Percentiles rank a stretch among this genome's conserved stretches.
phyloP scores from a whole-genome alignment of 1,284 basidiomycete species.

The Cutaneotrichosporon cutaneum region DNA sequence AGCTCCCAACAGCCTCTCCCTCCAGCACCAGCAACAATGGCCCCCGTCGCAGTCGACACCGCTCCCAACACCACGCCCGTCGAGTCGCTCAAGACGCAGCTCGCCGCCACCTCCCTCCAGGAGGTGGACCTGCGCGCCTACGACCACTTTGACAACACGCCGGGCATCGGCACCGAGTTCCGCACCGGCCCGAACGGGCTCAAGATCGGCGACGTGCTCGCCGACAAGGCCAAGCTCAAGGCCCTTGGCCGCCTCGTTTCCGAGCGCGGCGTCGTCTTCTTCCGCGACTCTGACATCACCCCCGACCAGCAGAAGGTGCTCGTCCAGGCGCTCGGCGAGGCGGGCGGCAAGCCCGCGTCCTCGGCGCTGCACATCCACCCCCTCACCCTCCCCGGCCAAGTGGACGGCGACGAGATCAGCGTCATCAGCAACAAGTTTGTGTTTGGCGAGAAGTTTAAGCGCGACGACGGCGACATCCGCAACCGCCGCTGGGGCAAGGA shows the following conservation, averaged over 20 bases:
- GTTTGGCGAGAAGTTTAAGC: conserved; percentile 40
- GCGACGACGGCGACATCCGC: conserved; percentile 16
- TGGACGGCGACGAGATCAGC: conserved; percentile 56
- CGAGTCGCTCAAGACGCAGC: conserved; percentile 22
- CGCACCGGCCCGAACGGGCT: conserved; percentile 28
- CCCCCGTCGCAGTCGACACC: conserved; percentile 17
- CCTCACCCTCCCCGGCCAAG: conserved; percentile 56
- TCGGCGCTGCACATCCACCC: conserved; percentile 65
- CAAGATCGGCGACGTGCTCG: conserved; percentile 33
- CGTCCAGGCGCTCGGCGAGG: conserved; percentile 57
- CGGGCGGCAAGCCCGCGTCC: conserved; percentile 60
- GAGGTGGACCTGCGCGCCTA: conserved; percentile 23
- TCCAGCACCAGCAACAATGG: conserved; percentile 6
- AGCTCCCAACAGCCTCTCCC: not conserved
- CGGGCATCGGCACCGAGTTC: conserved; percentile 52
- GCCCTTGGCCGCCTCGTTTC: conserved; percentile 55
- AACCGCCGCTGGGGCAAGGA: conserved; percentile 14
- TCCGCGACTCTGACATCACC: conserved; percentile 60
- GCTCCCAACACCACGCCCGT: conserved; percentile 8
- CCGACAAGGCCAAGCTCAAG: conserved; percentile 31
- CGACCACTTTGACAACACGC: conserved; percentile 41
- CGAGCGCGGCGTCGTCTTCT: conserved; percentile 68
- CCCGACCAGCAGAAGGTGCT: conserved; percentile 56
- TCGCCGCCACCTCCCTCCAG: conserved; percentile 10
- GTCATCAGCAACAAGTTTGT: conserved; percentile 55